Evolutionary conservation across 2,329 filamentous ascomycete genomes (phyloP), one percentile per base, ranked within the genome.

Genomic region (Tolypocladium album): DNA sequence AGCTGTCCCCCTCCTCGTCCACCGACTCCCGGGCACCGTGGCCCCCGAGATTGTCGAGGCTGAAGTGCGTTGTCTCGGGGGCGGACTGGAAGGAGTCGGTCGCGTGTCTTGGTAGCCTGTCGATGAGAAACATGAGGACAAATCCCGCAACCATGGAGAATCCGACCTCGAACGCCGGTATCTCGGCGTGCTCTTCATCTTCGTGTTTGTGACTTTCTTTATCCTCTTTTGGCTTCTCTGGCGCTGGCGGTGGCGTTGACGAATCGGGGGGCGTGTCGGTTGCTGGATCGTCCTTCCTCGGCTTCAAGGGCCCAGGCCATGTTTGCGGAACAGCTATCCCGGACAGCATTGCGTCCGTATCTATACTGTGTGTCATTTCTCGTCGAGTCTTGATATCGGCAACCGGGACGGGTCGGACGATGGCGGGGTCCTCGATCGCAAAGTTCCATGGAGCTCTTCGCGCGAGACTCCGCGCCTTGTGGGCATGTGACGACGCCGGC

Each of bases 71-170:
- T 20, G 88, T 89, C 58, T 86, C 80, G 17, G 88, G 86, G 43
- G 82, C 80, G 24, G 82, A 77, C 67, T 87, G 86, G 43, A 89
- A 76, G 47, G 82, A 80, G 24, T 89, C 81, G 1, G 83, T 82
- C 7, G 87, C 85, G 70, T 92, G 88, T 47, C 86, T 85, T 9
- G 92, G 91, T 11, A 96, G 75, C 58, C 90, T 87, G 74, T 99
- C 93, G 69, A 99, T 88, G 27, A 99, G 82, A 70, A 96, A 97
- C 94, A 99, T 99, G 64, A 97, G 82, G 60, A 96, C 86, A 74
- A 97, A 99, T 15, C 94, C 94, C 20, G 90, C 78, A 59, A 96
- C 85, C 58, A 99, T 79, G 2, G 92, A 90, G 59, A 97, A 80
- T 6, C 94, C 94, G 61, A 99, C 89, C 75, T 90, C 94, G 64